A percentile compares a stretch with the other conserved stretches of the same genome.
Conservation (phyloP, 139 green algal genomes). For the Coelastrella sp. region DNA sequence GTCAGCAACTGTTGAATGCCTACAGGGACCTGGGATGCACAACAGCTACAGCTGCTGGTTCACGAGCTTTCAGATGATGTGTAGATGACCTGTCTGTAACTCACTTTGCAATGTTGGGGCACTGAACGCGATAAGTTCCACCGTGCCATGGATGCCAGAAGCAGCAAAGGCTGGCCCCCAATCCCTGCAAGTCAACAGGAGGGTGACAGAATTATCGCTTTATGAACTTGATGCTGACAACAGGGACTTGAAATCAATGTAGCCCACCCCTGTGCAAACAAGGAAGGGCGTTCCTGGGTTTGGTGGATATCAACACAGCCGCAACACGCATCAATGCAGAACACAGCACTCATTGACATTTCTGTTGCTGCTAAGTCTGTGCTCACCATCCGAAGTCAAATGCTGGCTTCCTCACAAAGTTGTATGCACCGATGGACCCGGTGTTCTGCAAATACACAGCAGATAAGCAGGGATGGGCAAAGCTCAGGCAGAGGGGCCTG, state of each 20-base stretch:
- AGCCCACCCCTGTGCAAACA: too few species aligned
- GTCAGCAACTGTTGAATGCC: too few species aligned
- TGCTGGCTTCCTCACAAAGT: slow-evolving; percentile 77
- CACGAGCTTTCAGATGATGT: neutral
- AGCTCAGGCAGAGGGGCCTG: neutral
- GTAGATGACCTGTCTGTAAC: neutral
- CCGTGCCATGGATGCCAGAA: slow-evolving; percentile 60
- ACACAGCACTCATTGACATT: neutral
- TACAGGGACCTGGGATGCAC: neutral
- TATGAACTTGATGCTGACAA: neutral
- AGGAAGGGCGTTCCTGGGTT: too few species aligned
- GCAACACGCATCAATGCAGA: too few species aligned
- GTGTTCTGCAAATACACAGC: slow-evolving; percentile 26
- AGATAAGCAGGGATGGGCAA: neutral
- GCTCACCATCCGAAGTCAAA: slow-evolving; percentile 74
- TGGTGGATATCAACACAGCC: too few species aligned
- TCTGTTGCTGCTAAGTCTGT: neutral
- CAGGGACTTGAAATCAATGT: too few species aligned
- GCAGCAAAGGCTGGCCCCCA: slow-evolving; percentile 73
- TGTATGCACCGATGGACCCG: slow-evolving; percentile 62
- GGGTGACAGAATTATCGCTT: neutral
- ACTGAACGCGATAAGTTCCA: slow-evolving; percentile 54
- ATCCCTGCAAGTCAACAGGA: slow-evolving; percentile 47
- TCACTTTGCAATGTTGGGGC: slow-evolving; percentile 16
- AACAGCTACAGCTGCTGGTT: neutral